Evolutionary conservation across 805 yeast species (phyloP), one percentile per base, ranked within the genome.

Genomic region (Starmera amethionina): DNA sequence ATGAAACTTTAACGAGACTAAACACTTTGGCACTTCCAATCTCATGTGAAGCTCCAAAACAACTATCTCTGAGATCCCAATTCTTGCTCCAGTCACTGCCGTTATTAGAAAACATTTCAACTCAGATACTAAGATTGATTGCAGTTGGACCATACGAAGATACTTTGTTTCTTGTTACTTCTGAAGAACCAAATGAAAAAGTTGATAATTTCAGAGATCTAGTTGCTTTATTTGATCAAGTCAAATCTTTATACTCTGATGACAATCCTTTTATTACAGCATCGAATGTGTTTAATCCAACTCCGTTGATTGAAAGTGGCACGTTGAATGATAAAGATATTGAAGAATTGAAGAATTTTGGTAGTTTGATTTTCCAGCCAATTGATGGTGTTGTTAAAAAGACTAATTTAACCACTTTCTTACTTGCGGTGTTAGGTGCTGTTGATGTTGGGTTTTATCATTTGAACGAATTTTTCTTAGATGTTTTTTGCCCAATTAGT

Each of bases 371-470:
- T 15, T 25, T 54, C 35, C 52, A 47, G 16, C 33, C 42, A 4
- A 46, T 51, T 29, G 54, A 54, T 8, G 35, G 45, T 13, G 79
- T 93, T 0, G 59, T 90, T 30, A 77, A 95, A 43, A 84, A 90
- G 50, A 84, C 88, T 1, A 93, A 93, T 51, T 62, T 93, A 46
- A 85, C 96, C 0, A 87, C 96, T 0, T 93, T 87, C 54, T 64
- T 88, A 33, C 73, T 88, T n/a, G 93, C 96, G 0, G 76, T 93
- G 1, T 68, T 89, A 43, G 95, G 96, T 37, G 70, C 85, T 14
- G 73, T 83, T 39, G 93, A 86, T 45, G 81, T 85, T 36, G 97
- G 97, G 1, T 87, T 93, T 58, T 83, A 79, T 62, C 79, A 82
- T 53, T 69, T 93, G 47, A 85, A 93, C 59, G 87, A 84, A 52